Conservation (phyloP, 2,329 filamentous ascomycete species). For the Apiospora saccharicola region DNA sequence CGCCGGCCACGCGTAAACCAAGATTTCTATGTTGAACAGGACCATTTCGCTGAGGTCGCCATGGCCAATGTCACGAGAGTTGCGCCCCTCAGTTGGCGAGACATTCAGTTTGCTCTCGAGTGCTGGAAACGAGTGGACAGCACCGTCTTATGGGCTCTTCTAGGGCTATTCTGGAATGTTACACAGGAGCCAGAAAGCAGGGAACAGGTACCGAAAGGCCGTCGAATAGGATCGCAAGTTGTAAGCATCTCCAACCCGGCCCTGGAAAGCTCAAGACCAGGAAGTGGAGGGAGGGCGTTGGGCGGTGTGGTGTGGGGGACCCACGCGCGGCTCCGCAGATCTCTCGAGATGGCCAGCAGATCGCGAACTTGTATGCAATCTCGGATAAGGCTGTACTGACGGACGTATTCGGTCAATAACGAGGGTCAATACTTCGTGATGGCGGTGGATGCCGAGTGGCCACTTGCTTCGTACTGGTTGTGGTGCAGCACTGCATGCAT, state of each 20-base stretch:
- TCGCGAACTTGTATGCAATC: background rate
- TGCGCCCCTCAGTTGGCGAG: background rate
- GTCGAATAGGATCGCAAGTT: background rate
- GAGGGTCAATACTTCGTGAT: background rate
- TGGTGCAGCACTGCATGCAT: conserved; percentile 15
- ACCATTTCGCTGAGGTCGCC: background rate
- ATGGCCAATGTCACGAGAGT: background rate
- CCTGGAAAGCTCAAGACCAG: background rate
- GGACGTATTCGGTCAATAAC: background rate
- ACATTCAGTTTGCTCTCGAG: background rate
- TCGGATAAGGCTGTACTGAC: conserved; percentile 13
- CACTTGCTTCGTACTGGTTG: background rate
- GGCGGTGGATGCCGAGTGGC: conserved; percentile 3
- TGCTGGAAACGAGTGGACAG: conserved; percentile 3
- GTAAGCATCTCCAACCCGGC: background rate
- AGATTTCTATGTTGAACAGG: background rate
- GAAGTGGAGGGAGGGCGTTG: background rate
- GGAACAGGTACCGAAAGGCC: background rate
- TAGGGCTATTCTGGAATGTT: background rate
- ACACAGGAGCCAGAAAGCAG: background rate
- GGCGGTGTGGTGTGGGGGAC: conserved; percentile 11
- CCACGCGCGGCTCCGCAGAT: conserved; percentile 16
- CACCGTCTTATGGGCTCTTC: background rate
- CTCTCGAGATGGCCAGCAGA: conserved; percentile 10
- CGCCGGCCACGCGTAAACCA: background rate